Conservation (phyloP, 2,329 filamentous ascomycete genomes). For the Penicillium sp. region DNA sequence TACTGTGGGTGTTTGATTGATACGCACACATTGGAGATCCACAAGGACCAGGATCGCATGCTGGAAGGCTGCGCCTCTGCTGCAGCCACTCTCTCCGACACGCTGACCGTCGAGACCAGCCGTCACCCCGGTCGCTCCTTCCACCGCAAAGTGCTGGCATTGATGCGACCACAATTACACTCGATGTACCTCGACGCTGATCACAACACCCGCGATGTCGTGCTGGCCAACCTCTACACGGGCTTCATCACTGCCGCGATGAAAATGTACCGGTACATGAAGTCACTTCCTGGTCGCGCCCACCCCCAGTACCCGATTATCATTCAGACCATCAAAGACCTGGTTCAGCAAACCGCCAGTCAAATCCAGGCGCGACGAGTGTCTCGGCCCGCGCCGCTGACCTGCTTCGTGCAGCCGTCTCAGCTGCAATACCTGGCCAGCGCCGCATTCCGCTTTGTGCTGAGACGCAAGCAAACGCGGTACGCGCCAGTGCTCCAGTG, state of each 20-base stretch:
- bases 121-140: constrained; percentile 75
- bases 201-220: constrained; percentile 70
- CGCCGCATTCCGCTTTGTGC: constrained; percentile 68
- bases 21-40: constrained; percentile 71
- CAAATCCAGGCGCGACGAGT: constrained; percentile 59
- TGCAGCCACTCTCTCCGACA: constrained; percentile 62
- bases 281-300: constrained; percentile 55
- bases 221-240: constrained; percentile 73
- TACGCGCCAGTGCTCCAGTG: constrained; percentile 68
- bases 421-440: constrained; percentile 69
- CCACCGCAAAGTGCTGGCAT: constrained; percentile 71
- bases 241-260: constrained; percentile 76
- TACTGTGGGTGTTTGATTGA: constrained; percentile 86
- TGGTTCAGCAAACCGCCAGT: constrained; percentile 65
- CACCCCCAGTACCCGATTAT: constrained; percentile 64
- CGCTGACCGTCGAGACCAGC: constrained; percentile 76
- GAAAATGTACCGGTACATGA: constrained; percentile 67
- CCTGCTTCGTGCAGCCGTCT: constrained; percentile 60
- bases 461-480: constrained; percentile 70
- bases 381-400: constrained; percentile 38
- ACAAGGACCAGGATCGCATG: constrained; percentile 63
- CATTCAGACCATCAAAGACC: constrained; percentile 64
- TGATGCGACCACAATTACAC: constrained; percentile 84
- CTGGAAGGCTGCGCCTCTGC: constrained; percentile 53
- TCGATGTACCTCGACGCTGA: constrained; percentile 55